Conservation (phyloP, 108 stramenopile species). For the Mayamaea pseudoterrestris region DNA sequence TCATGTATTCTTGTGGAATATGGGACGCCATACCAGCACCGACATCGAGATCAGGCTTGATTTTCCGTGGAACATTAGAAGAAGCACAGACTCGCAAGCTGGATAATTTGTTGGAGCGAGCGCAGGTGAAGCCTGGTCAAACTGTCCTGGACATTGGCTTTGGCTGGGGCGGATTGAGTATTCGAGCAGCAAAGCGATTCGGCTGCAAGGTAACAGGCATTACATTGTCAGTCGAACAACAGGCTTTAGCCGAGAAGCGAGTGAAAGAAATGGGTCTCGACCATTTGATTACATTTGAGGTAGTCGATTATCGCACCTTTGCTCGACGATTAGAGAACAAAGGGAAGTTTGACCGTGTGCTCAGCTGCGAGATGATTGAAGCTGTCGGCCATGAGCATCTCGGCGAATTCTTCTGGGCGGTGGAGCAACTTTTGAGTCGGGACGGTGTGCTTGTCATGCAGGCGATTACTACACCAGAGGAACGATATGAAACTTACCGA, state of each 20-base stretch:
- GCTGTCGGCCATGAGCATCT: slow-evolving; percentile 93
- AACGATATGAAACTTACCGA: slow-evolving; percentile 83
- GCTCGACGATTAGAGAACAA: slow-evolving; percentile 22
- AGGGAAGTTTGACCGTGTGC: slow-evolving; percentile 83
- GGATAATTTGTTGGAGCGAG: slow-evolving; percentile 75
- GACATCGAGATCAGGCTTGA: slow-evolving; percentile 7
- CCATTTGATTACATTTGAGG: slow-evolving; percentile 79
- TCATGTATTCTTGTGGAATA: slow-evolving; percentile 91
- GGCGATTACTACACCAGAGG: slow-evolving; percentile 93
- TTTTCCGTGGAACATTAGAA: slow-evolving; percentile 52
- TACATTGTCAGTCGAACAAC: slow-evolving; percentile 91
- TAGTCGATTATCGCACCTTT: slow-evolving; percentile 76
- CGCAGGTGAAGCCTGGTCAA: slow-evolving; percentile 62
- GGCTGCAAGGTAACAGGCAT: slow-evolving; percentile 89
- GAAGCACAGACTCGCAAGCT: slow-evolving; percentile 94
- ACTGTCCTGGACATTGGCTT: slow-evolving; percentile 90
- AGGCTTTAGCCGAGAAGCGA: slow-evolving; percentile 73
- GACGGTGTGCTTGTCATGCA: slow-evolving; percentile 91
- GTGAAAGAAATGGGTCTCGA: slow-evolving; percentile 69
- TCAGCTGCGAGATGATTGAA: slow-evolving; percentile 97
- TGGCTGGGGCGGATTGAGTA: slow-evolving; percentile 91
- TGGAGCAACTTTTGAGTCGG: slow-evolving; percentile 74
- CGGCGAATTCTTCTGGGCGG: slow-evolving; percentile 83
- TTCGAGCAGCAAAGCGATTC: slow-evolving; percentile 84
- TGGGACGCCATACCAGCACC: slow-evolving; percentile 64